These are phyloP conservation scores for Tetracladium maxilliforme DNA, from an alignment of 2,329 filamentous ascomycete species.

Conservation along the genomic window DNA sequence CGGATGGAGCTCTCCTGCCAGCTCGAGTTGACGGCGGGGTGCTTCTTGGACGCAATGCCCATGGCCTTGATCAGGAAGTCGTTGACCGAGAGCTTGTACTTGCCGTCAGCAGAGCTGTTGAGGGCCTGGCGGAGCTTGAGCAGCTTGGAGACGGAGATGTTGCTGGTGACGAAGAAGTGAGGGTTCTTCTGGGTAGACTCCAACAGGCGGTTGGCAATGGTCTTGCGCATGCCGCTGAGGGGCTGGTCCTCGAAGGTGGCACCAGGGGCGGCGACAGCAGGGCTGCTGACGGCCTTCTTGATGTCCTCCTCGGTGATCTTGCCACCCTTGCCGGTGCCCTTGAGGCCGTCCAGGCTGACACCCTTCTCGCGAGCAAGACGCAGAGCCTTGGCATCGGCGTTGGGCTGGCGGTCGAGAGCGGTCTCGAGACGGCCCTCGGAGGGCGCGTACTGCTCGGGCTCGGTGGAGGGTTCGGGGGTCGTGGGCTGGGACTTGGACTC, in stretches of 20 bases:
- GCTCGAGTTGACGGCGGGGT: conserved; percentile 88
- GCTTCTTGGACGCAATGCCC: conserved; percentile 76
- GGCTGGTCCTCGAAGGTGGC: conserved; percentile 73
- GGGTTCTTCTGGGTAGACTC: conserved; percentile 89
- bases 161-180: conserved; percentile 92
- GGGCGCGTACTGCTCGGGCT: conserved; percentile 55
- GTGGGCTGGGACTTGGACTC: conserved; percentile 43
- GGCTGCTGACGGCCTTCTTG: conserved; percentile 61
- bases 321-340: conserved; percentile 76
- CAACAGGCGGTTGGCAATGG: conserved; percentile 80
- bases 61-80: conserved; percentile 98
- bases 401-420: conserved; percentile 68
- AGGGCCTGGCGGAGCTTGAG: conserved; percentile 90
- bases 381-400: conserved; percentile 59
- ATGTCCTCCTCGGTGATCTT: conserved; percentile 86
- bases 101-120: conserved; percentile 75
- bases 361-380: conserved; percentile 76
- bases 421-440: conserved; percentile 69
- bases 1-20: conserved; percentile 88
- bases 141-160: conserved; percentile 86
- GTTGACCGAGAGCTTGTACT: conserved; percentile 99
- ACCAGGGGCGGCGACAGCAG: conserved; percentile 31
- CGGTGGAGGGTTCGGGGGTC: conserved; percentile 36
- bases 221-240: conserved; percentile 91
- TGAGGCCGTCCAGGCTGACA: conserved; percentile 60